Base-by-base conservation (phyloP, 371 early-diverging fungal species). In the Batrachochytrium dendrobatidis region DNA sequence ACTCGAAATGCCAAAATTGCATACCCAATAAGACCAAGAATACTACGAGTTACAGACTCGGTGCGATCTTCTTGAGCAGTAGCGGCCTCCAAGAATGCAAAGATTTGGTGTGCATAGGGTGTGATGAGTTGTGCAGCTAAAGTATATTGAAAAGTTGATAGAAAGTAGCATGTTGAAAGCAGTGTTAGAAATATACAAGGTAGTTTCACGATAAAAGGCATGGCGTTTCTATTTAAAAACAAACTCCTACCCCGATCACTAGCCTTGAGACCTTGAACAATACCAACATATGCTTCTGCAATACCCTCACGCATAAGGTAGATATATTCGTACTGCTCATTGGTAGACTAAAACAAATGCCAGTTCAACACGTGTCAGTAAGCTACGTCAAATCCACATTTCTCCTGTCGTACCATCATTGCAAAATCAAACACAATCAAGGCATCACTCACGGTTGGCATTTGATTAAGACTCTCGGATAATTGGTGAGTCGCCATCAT, bases 201-300 rank as follows among this genome's bases (percentile, higher is more conserved):
- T 18, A 22, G 17, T 7, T 8, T 18, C 25, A 26, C 26, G 61
- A 63, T 50, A n/a, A n/a, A n/a, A n/a, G n/a, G n/a, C n/a, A n/a
- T n/a, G n/a, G n/a, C n/a, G n/a, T n/a, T n/a, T n/a, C n/a, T n/a
- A n/a, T n/a, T n/a, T n/a, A n/a, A n/a, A n/a, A n/a, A n/a, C n/a
- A n/a, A n/a, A n/a, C n/a, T n/a, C n/a, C n/a, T 52, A 68, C 72
- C 69, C 62, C 80, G 77, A 45, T 77, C 76, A 17, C 77, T 85
- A 0, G 82, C 73, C 66, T 87, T 85, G 69, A 96, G 69, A 1
- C 94, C 98, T 65, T 96, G 95, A 0, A 86, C 83, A 55, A 98
- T 92, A 49, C 98, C 97, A 25, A 92, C 88, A 71, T 90, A 95
- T 12, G 95, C 94, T 70, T 95, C 97, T 33, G 94, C 71, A 64